phyloP scores from a whole-genome alignment of 495 filamentous ascomycete genomes.

The Terfezia boudieri region DNA sequence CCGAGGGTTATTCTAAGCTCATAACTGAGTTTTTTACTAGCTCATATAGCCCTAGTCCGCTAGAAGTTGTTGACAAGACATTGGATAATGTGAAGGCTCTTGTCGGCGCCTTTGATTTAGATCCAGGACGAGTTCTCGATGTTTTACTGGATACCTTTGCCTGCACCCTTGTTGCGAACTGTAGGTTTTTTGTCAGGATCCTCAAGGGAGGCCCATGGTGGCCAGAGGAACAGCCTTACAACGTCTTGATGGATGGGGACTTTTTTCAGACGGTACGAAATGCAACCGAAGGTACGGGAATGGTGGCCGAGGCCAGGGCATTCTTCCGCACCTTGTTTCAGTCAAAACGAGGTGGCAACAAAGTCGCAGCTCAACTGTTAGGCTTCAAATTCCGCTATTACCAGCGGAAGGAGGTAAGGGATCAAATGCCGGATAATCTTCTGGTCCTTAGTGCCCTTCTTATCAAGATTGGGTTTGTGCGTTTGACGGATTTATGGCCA shows the following conservation, averaged over 20 bases:
- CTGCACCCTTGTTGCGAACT: constrained; percentile 60
- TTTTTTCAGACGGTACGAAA: constrained; percentile 71
- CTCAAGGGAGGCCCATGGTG: constrained; percentile 89
- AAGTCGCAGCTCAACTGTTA: constrained; percentile 76
- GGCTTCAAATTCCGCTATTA: constrained; percentile 98
- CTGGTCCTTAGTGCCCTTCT: constrained; percentile 75
- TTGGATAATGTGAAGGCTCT: constrained; percentile 63
- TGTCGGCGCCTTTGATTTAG: constrained; percentile 79
- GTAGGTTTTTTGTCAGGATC: constrained; percentile 79
- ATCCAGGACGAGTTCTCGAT: constrained; percentile 84
- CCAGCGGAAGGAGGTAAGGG: constrained; percentile 44
- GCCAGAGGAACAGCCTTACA: constrained; percentile 31
- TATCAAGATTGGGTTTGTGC: constrained; percentile 95
- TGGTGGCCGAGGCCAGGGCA: constrained; percentile 32
- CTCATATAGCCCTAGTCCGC: constrained; percentile 15
- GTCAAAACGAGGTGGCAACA: constrained; percentile 37
- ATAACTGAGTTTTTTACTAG: constrained; percentile 75
- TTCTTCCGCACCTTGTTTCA: constrained; percentile 42
- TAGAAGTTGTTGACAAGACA: constrained; percentile 43
- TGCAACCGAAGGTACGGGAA: constrained; percentile 24
- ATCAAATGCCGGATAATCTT: constrained; percentile 57
- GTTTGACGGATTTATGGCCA: constrained; percentile 75
- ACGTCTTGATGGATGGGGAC: constrained; percentile 27
- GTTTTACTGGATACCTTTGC: constrained; percentile 78
- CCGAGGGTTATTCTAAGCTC: constrained; percentile 79